Percentiles rank a stretch among this genome's conserved stretches.
phyloP scores from a whole-genome alignment of 176 grass and related monocot species.

The Poa pratensis region DNA sequence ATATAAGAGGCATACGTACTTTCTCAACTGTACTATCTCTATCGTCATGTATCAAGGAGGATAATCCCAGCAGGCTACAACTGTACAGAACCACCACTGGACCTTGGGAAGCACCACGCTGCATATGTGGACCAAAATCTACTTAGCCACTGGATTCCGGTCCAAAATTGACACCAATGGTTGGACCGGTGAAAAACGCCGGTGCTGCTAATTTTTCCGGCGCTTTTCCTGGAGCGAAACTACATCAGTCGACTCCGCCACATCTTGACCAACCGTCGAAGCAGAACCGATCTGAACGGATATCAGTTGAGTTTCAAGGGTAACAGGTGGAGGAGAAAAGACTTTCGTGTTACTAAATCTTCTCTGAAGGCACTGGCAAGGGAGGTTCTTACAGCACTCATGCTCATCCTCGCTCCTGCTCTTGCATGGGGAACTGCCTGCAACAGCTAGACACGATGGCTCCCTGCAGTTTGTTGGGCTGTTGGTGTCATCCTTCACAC shows the following conservation, averaged over 20 bases:
- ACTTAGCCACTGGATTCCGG: background rate
- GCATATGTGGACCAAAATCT: background rate
- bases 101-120: background rate
- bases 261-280: constrained; percentile 30
- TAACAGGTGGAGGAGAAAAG: constrained; percentile 28
- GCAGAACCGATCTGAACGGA: constrained; percentile 42
- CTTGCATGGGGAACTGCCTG: constrained; percentile 39
- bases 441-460: background rate
- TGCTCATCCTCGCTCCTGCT: constrained; percentile 34
- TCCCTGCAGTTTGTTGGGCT: constrained; percentile 40
- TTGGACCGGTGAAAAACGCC: background rate
- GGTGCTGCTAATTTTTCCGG: constrained; percentile 45
- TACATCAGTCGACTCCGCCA: constrained; percentile 33
- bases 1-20: background rate
- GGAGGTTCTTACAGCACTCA: constrained; percentile 16
- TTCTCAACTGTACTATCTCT: constrained; percentile 17
- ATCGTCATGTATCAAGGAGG: too few species aligned
- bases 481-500: constrained; percentile 30
- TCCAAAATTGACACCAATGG: background rate
- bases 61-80: too few species aligned
- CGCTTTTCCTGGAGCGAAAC: constrained; percentile 57
- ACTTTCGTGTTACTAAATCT: background rate
- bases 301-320: constrained; percentile 15
- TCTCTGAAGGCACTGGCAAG: constrained; percentile 43
- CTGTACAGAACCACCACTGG: background rate